phyloP scores from a whole-genome alignment of 2,329 filamentous ascomycete genomes.

The Graphiopsis chlorocephala region DNA sequence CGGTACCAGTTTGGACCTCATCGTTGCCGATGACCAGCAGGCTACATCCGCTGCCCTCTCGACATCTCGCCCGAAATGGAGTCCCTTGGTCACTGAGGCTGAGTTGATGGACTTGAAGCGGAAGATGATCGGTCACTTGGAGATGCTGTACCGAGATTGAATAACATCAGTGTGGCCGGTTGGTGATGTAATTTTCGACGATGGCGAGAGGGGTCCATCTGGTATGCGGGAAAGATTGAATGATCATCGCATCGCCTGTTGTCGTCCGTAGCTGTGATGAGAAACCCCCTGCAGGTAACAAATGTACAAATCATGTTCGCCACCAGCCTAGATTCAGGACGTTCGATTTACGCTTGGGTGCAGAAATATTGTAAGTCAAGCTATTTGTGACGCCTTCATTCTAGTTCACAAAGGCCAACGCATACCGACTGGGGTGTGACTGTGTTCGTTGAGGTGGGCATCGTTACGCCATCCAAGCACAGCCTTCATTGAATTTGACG shows the following conservation, averaged over 20 bases:
- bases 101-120: conserved; percentile 34
- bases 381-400: neutral
- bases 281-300: neutral
- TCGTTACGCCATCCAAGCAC: neutral
- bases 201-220: neutral
- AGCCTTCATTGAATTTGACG: too few relatives aligned
- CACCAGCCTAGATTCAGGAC: neutral
- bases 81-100: conserved; percentile 30
- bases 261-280: neutral
- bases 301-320: neutral
- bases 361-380: neutral
- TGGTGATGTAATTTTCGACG: neutral
- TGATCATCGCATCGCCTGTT: neutral
- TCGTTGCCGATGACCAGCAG: conserved; percentile 34
- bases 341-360: neutral
- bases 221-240: neutral
- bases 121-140: conserved; percentile 38
- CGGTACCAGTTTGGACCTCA: conserved; percentile 46
- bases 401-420: too few relatives aligned
- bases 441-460: neutral
- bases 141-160: conserved; percentile 40
- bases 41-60: conserved; percentile 11
- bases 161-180: neutral
- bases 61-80: conserved; percentile 25
- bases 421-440: neutral